Evolutionary conservation across 1,284 basidiomycete species (phyloP), one percentile per base, ranked within the genome.

Genomic region (Ustilago esculenta): DNA sequence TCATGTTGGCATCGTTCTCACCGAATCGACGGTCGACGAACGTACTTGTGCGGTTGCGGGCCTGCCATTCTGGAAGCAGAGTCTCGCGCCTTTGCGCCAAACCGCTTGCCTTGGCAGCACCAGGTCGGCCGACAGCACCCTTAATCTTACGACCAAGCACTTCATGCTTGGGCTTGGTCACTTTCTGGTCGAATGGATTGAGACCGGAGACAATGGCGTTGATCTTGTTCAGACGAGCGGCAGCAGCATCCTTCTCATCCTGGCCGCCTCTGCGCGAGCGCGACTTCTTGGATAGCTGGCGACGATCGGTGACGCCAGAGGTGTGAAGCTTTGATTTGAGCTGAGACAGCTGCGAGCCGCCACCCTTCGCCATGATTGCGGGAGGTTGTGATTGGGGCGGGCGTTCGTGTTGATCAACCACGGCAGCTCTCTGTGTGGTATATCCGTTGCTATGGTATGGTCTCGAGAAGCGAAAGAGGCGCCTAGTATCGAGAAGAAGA

Each of bases 21-120:
- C 96, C 96, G 76, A 98, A 97, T 34, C 96, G 90, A 52, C 92
- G 88, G 83, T 99, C 96, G 50, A 95, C 84, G 69, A 99, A 90
- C 5, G 92, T 91, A 10, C 94, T 94, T 12, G 90, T 88, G 71
- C 90, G 90, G 67, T 90, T 87, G 48, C 92, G 87, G 27, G 88
- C 89, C 49, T 85, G 80, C 73, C 85, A 85, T 83, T 98, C 94
- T 50, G 94, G 94, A 39, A 98, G 84, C 18, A 98, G 85, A 0
- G 89, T 91, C 84, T 91, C 73, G 29, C 75, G 58, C 25, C 81
- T 65, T 86, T 92, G 89, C 75, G 95, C 92, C 42, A 98, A 86
- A 11, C 93, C 94, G 35, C 89, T 90, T 77, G 92, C 90, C 78
- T 92, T 92, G 81, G 90, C 91, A 70, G 89, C 87, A 8, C 91